Percentiles rank a stretch among this genome's conserved stretches.
Evolutionary conservation across 2,329 filamentous ascomycete genomes (phyloP).

Genomic region (Neurospora sp.): DNA sequence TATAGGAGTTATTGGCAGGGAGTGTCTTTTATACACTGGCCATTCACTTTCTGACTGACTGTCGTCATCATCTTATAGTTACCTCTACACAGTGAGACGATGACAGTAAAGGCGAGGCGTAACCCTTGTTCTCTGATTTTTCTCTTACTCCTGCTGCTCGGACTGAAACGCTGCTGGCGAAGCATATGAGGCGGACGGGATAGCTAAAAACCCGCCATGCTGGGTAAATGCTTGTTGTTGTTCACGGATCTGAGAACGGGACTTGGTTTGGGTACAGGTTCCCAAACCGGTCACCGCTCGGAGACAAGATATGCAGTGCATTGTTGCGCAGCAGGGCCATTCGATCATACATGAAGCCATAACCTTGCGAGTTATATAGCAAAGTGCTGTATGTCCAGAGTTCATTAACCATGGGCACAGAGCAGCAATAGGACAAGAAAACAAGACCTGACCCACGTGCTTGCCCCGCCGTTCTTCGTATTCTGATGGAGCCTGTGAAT

Average conservation of each 20-base stretch:
- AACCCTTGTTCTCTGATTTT: background rate
- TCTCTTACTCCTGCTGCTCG: background rate
- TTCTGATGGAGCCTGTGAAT: background rate
- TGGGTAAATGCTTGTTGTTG: background rate
- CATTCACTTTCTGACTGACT: background rate
- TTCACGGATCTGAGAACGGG: background rate
- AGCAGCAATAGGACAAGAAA: background rate
- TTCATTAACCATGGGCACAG: background rate
- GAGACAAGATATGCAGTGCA: background rate
- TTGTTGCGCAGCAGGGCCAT: background rate
- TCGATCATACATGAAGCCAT: background rate
- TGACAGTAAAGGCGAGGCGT: background rate
- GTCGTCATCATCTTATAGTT: background rate
- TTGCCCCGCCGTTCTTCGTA: background rate
- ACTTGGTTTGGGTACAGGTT: background rate
- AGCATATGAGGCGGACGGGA: background rate
- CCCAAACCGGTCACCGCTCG: background rate
- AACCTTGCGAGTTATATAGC: background rate
- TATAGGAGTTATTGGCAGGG: background rate
- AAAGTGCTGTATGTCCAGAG: background rate
- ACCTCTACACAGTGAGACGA: background rate
- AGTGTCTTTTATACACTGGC: background rate
- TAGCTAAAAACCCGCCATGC: background rate
- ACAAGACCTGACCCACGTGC: background rate
- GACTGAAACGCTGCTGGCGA: background rate